Percentiles rank a stretch among this genome's conserved stretches.
phyloP scores from a whole-genome alignment of 1,284 basidiomycete species.

The Cutaneotrichosporon cavernicola region DNA sequence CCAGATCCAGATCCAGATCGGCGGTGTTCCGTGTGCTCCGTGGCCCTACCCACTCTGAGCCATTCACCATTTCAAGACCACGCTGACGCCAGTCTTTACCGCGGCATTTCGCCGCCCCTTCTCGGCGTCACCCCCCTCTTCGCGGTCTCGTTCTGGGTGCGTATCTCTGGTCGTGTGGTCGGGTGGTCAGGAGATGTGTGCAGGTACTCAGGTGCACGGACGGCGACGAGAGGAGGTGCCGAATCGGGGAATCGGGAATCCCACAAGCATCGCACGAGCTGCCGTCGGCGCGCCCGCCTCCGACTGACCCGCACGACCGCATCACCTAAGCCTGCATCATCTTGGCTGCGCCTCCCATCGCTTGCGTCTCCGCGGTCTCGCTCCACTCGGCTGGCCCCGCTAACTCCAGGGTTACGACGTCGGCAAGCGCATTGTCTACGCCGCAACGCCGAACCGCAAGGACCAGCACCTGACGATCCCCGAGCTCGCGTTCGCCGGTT shows the following conservation, averaged over 20 bases:
- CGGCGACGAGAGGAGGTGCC: not conserved
- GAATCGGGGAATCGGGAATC: not conserved
- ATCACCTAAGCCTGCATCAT: too few species aligned
- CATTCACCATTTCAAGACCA: too few species aligned
- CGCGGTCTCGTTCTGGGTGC: conserved; percentile 95
- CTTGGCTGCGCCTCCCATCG: too few species aligned
- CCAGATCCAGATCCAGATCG: too few species aligned
- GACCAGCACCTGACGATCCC: conserved; percentile 63
- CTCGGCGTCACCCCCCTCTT: conserved; percentile 98
- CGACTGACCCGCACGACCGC: conserved; percentile 5
- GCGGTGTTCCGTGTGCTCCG: too few species aligned
- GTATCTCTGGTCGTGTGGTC: conserved; percentile 28
- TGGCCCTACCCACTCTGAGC: too few species aligned
- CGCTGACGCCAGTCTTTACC: conserved; percentile 69
- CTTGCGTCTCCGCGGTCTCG: not conserved
- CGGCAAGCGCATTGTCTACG: conserved; percentile 83
- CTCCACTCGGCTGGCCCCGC: conserved; percentile 2
- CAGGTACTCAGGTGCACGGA: not conserved
- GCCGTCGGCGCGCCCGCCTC: too few species aligned
- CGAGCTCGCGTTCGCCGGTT: conserved; percentile 90
- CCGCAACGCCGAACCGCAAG: conserved; percentile 54
- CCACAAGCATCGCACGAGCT: not conserved
- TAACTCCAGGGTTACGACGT: conserved; percentile 78
- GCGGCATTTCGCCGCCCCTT: conserved; percentile 93
- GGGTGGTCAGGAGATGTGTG: not conserved